Percentiles rank a stretch among this genome's conserved stretches.
Evolutionary conservation across 257 asterid genomes (phyloP).

Genomic region (Solanum okadae): DNA sequence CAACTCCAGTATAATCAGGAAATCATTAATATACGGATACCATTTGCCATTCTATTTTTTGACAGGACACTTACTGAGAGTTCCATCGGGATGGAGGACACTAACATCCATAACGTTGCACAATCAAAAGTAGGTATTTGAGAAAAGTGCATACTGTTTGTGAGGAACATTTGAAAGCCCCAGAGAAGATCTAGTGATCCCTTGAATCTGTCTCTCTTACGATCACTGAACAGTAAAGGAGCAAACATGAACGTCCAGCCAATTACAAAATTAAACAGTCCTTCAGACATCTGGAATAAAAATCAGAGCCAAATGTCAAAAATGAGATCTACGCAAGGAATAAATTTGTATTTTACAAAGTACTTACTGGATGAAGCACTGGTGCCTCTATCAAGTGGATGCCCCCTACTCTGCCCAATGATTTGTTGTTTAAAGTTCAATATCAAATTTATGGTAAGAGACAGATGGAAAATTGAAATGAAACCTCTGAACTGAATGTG

Average conservation of each 20-base stretch:
- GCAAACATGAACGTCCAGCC: slow-evolving; percentile 93
- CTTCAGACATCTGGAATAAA: slow-evolving; percentile 73
- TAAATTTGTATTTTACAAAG: background rate
- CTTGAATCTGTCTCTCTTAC: slow-evolving; percentile 52
- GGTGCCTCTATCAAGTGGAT: slow-evolving; percentile 78
- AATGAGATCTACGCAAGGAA: background rate
- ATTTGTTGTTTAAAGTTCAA: background rate
- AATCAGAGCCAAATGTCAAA: background rate
- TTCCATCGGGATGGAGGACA: background rate
- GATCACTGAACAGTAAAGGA: slow-evolving; percentile 83
- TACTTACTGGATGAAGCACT: slow-evolving; percentile 61
- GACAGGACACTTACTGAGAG: background rate
- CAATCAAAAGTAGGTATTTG: background rate
- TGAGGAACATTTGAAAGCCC: slow-evolving; percentile 90
- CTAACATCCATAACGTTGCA: background rate
- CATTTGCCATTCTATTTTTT: background rate
- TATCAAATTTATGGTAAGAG: background rate
- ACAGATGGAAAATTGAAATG: background rate
- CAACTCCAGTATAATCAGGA: background rate
- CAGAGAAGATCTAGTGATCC: slow-evolving; percentile 78
- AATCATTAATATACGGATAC: background rate
- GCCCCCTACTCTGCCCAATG: slow-evolving; percentile 89
- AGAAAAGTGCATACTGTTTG: slow-evolving; percentile 61
- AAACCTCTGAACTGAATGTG: background rate
- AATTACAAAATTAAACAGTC: slow-evolving; percentile 85